phyloP scores from a whole-genome alignment of 371 early-diverging fungal genomes.

The Syncephalastrum monosporum region DNA sequence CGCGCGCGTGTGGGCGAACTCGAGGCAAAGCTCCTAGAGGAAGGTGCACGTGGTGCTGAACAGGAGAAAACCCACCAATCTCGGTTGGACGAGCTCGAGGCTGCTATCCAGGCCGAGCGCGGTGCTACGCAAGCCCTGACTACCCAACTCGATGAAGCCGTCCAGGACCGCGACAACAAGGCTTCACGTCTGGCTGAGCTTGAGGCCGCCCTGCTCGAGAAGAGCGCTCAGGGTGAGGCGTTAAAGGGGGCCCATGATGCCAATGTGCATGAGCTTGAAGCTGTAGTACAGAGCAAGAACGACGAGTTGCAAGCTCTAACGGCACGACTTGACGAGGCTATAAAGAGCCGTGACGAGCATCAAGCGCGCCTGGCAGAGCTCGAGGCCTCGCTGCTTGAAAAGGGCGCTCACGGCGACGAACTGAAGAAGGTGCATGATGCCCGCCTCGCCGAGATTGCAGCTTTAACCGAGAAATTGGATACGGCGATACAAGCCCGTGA shows the following conservation, averaged over 20 bases:
- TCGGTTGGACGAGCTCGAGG: background rate
- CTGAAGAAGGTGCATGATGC: background rate
- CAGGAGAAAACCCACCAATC: background rate
- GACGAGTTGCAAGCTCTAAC: background rate
- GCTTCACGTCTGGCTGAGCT: background rate
- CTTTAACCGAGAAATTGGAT: no score
- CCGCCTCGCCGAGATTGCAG: no score
- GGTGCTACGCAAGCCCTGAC: background rate
- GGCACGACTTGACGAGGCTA: background rate
- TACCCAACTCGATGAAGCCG: background rate
- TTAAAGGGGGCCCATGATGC: background rate
- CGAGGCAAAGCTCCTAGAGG: background rate
- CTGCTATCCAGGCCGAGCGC: background rate
- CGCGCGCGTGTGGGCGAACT: slow-evolving; percentile 7
- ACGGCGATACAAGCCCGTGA: no score
- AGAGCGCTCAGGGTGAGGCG: background rate
- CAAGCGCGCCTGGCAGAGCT: background rate
- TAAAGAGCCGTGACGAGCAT: background rate
- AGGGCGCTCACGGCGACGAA: background rate
- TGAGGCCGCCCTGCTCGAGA: background rate
- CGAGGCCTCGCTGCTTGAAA: slow-evolving; percentile 2
- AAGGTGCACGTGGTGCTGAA: background rate
- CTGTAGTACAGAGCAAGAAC: background rate
- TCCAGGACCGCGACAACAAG: background rate
- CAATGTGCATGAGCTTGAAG: background rate